Conservation (phyloP, 2,329 filamentous ascomycete species). For the Cladophialophora chaetospira region DNA sequence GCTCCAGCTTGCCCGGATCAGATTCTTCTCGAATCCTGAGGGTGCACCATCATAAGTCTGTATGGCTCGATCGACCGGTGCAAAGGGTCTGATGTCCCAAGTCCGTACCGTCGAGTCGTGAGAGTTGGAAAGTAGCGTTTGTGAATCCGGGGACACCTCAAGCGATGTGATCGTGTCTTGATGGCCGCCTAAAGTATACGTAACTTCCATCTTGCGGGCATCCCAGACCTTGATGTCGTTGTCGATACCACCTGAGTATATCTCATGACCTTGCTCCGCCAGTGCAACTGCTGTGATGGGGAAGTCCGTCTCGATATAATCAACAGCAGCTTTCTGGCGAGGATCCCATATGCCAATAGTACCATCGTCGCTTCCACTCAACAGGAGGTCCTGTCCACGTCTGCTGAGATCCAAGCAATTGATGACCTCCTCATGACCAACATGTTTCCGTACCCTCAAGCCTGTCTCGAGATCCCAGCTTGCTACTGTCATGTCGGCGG, state of each 20-base stretch:
- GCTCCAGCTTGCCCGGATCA: constrained; percentile 90
- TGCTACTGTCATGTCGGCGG: constrained; percentile 87
- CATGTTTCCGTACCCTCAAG: constrained; percentile 85
- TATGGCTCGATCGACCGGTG: constrained; percentile 80
- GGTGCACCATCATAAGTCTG: constrained; percentile 91
- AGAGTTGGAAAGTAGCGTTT: constrained; percentile 84
- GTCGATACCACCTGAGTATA: constrained; percentile 93
- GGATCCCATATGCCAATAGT: constrained; percentile 96
- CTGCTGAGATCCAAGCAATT: constrained; percentile 87
- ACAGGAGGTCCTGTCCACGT: constrained; percentile 83
- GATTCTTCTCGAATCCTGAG: constrained; percentile 84
- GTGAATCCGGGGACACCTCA: constrained; percentile 87
- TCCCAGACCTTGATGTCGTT: constrained; percentile 99
- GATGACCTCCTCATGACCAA: constrained; percentile 94
- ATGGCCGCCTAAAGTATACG: constrained; percentile 87
- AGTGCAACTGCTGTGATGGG: constrained; percentile 89
- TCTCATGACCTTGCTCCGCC: constrained; percentile 92
- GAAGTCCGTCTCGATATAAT: constrained; percentile 87
- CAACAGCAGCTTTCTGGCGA: constrained; percentile 80
- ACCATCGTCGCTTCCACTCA: constrained; percentile 92
- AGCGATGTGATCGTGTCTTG: constrained; percentile 90
- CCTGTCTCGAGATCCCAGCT: constrained; percentile 95
- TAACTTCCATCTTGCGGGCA: constrained; percentile 82
- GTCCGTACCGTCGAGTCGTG: constrained; percentile 93
- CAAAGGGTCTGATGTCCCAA: constrained; percentile 96